Evolutionary conservation across 2,329 filamentous ascomycete species (phyloP), one percentile per base, ranked within the genome.

Genomic region (Stemphylium vesicarium): DNA sequence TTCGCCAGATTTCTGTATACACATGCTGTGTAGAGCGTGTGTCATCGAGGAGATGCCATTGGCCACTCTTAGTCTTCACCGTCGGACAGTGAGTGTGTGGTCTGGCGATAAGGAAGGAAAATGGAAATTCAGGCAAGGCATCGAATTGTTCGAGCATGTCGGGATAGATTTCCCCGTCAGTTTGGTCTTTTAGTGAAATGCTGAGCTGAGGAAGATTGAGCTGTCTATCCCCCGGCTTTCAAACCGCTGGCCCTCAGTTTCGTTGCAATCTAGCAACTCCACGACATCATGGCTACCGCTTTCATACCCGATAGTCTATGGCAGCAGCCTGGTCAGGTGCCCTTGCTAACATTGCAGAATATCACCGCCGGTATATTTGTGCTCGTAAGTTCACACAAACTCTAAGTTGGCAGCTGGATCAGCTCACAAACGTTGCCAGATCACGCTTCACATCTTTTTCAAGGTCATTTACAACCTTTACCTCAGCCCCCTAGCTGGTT

Each of bases 401-500:
- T 18, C 35, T 4, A 15, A 4, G 1, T 29, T 22, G 3, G 4
- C 20, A 40, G 8, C 11, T 9, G 6, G 0, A 15, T 12, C 2
- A 42, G 4, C 44, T 53, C 20, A 53, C 22, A 29, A 6, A 4
- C 4, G 6, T 31, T 12, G n/a, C 11, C 22, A 53, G 50, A 13
- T 32, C 7, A 3, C 49, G 16, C 32, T 49, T 0, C 18, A 53
- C 26, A 3, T 53, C 20, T 42, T 16, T 11, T 31, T 10, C 10
- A 49, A 43, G 16, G 26, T 39, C 8, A 16, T 58, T 3, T 58
- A 58, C 37, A 46, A 37, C 11, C 45, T 58, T 12, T 48, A 42
- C 29, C 44, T 56, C 2, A 40, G 29, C 10, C 57, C 57, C n/a
- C 26, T 60, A 18, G 41, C 50, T 38, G 33, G 47, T 4, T 56